Evolutionary conservation across 139 green algal genomes (phyloP).

Genomic region (Eudorina sp.): DNA sequence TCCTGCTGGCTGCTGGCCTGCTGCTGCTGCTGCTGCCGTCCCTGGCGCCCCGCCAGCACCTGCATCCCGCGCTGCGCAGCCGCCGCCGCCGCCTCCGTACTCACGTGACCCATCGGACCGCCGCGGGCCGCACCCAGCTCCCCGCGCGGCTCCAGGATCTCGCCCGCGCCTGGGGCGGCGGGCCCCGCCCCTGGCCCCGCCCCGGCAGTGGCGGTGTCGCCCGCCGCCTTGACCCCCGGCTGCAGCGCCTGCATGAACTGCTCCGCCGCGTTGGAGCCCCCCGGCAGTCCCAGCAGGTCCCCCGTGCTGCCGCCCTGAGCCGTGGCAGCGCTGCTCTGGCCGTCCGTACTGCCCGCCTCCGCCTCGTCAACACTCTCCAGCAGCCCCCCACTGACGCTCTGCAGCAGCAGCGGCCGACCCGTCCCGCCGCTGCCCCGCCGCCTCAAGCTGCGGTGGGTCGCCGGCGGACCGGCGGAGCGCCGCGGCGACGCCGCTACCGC

Average conservation of each 20-base stretch:
- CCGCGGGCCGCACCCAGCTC: too few species aligned
- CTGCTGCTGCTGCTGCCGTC: too few species aligned
- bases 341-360: neutral
- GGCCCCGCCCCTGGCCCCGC: neutral
- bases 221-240: neutral
- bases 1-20: too few species aligned
- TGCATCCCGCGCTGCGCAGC: too few species aligned
- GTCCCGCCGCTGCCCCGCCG: neutral
- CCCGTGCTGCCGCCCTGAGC: neutral
- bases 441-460: neutral
- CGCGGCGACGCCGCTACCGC: neutral
- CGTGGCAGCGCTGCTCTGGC: neutral
- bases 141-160: too few species aligned
- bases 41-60: too few species aligned
- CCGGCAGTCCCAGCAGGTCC: conserved; percentile 9
- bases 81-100: too few species aligned
- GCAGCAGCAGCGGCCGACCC: neutral
- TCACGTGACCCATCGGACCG: too few species aligned
- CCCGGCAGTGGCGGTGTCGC: neutral
- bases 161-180: too few species aligned
- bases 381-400: neutral
- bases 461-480: neutral
- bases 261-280: neutral
- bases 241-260: neutral
- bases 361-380: neutral